Evolutionary conservation across 768 basidiomycete species (phyloP).

Genomic region (Nidula microcarpa): DNA sequence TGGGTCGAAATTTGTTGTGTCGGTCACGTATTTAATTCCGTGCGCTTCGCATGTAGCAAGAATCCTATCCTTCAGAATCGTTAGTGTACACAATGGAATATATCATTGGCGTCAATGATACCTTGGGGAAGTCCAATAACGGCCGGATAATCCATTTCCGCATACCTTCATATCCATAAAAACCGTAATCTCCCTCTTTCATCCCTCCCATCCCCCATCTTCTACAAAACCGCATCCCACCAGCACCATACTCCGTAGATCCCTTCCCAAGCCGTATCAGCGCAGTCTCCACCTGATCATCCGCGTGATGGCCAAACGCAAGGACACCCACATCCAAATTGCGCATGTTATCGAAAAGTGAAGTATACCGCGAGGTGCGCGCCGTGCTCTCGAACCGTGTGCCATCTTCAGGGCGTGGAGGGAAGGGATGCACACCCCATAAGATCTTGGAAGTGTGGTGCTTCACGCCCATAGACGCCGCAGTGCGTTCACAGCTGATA

Average conservation of each 20-base stretch:
- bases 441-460: conserved; percentile 46
- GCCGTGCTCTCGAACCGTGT: conserved; percentile 52
- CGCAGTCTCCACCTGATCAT: conserved; percentile 83
- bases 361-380: conserved; percentile 53
- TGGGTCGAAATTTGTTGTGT: conserved; percentile 75
- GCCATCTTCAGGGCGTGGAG: conserved; percentile 35
- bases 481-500: conserved; percentile 35
- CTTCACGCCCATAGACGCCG: conserved; percentile 38
- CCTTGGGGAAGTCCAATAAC: conserved; percentile 66
- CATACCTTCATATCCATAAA: conserved; percentile 56
- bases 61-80: conserved; percentile 61
- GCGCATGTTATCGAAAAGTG: conserved; percentile 33
- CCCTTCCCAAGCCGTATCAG: conserved; percentile 66
- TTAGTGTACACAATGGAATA: neutral
- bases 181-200: conserved; percentile 26
- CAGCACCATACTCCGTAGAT: conserved; percentile 51
- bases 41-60: conserved; percentile 72
- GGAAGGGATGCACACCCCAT: conserved; percentile 57
- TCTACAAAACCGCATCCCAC: conserved; percentile 64
- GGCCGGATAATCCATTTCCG: conserved; percentile 70
- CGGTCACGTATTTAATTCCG: conserved; percentile 56
- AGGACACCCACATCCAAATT: conserved; percentile 32
- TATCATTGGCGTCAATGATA: conserved; percentile 17
- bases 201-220: conserved; percentile 77
- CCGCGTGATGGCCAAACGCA: conserved; percentile 74